phyloP scores from a whole-genome alignment of 352 stramenopile genomes.

The Pythium biforme region DNA sequence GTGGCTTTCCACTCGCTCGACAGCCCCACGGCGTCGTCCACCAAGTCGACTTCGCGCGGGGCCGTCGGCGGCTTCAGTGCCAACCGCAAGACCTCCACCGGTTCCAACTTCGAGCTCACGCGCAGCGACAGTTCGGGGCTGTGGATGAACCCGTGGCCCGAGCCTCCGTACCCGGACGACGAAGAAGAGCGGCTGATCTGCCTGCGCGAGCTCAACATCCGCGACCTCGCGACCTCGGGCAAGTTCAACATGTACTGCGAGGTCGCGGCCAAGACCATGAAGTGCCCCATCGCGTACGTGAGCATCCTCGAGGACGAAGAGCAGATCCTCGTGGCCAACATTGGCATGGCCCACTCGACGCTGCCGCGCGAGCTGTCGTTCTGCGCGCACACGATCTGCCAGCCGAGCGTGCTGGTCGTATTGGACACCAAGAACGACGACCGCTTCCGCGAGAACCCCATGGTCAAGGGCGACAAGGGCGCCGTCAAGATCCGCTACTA shows the following conservation, averaged over 20 bases:
- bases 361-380: constrained; percentile 81
- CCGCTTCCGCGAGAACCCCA: constrained; percentile 84
- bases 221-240: constrained; percentile 60
- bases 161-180: constrained; percentile 75
- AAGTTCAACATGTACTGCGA: constrained; percentile 90
- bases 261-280: constrained; percentile 86
- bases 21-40: constrained; percentile 59
- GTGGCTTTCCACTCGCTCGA: constrained; percentile 81
- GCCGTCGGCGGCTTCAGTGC: constrained; percentile 21
- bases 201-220: constrained; percentile 80
- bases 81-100: constrained; percentile 64
- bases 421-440: constrained; percentile 86
- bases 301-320: constrained; percentile 86
- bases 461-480: constrained; percentile 84
- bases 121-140: constrained; percentile 59
- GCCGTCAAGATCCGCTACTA: constrained; percentile 89
- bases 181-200: constrained; percentile 75
- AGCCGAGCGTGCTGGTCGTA: constrained; percentile 76
- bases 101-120: constrained; percentile 40
- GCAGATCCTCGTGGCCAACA: constrained; percentile 81
- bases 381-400: constrained; percentile 85
- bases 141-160: constrained; percentile 81
- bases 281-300: constrained; percentile 84
- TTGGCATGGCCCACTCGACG: constrained; percentile 80
- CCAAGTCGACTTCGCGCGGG: constrained; percentile 38